Percentiles rank a stretch among this genome's conserved stretches.
Evolutionary conservation across 805 yeast species (phyloP).

Genomic region (Kluyveromyces lactis): DNA sequence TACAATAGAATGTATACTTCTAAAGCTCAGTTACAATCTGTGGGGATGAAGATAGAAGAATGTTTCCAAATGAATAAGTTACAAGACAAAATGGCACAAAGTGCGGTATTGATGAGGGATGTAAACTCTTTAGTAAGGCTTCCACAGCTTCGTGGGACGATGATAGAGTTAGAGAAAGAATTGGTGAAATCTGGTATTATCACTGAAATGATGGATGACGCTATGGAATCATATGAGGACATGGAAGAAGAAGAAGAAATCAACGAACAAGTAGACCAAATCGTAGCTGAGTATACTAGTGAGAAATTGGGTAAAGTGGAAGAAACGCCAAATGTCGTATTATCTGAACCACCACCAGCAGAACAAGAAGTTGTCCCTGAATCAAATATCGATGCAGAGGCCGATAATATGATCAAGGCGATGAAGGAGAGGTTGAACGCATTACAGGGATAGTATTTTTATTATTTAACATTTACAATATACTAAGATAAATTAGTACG

Average conservation of each 20-base stretch:
- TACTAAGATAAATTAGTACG: not conserved
- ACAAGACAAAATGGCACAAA: constrained; percentile 70
- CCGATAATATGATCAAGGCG: constrained; percentile 65
- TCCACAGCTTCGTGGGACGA: constrained; percentile 73
- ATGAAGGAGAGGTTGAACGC: constrained; percentile 89
- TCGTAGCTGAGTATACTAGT: constrained; percentile 39
- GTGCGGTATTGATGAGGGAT: constrained; percentile 80
- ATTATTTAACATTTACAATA: not conserved
- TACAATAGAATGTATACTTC: constrained; percentile 66
- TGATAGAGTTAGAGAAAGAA: constrained; percentile 82
- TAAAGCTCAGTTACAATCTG: constrained; percentile 78
- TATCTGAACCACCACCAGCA: constrained; percentile 14
- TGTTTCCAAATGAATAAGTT: constrained; percentile 80
- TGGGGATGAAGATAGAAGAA: constrained; percentile 83
- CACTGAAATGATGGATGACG: constrained; percentile 92
- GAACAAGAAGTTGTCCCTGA: constrained; percentile 32
- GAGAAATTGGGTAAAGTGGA: constrained; percentile 35
- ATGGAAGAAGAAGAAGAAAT: constrained; percentile 60
- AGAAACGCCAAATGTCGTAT: constrained; percentile 28
- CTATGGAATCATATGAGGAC: constrained; percentile 64
- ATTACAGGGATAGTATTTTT: constrained; percentile 45
- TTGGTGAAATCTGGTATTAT: constrained; percentile 79
- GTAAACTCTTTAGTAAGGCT: constrained; percentile 70
- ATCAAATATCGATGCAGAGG: constrained; percentile 50
- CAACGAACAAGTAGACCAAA: constrained; percentile 54